Base-by-base conservation (phyloP, 2,329 filamentous ascomycete genomes). In the Mariannaea sp. region DNA sequence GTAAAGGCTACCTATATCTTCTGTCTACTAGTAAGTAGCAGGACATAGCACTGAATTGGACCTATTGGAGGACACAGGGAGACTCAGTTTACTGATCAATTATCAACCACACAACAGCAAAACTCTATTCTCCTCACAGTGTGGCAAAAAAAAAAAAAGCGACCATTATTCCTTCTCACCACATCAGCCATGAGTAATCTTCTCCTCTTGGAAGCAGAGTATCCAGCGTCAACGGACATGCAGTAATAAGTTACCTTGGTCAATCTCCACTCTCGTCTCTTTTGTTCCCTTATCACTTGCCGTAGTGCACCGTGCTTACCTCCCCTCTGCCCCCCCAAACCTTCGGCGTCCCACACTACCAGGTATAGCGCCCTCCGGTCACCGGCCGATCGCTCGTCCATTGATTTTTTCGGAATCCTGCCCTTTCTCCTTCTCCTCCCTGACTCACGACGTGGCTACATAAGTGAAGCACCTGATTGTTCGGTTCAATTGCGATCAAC, bases 361-460 rank as follows among this genome's bases (percentile, higher is more conserved):
- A 30, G 40, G 51, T 50, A 46, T 49, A 41, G 27, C 44, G 30
- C 35, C 58, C 64, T 66, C 64, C 64, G 64, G 60, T 66, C 47
- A 66, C 64, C 64, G 64, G 64, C 64, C 56, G 58, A 40, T 58
- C 50, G 44, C 53, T 51, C 51, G 47, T 47, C 58, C 54, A 61
- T 59, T 61, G 54, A 64, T 61, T 66, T 66, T 66, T 65, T 65
- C 58, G 54, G 41, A 36, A 20, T 40, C 29, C 30, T 43, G 30
- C 27, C 60, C 55, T 53, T 45, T 52, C 47, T 24, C 20, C 54
- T 62, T 52, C 51, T 42, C 57, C 40, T 46, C 43, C 51, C 58
- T 66, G 64, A 66, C 58, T 66, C 64, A 66, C 57, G 56, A 44
- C 49, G 48, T 47, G 47, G 33, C 39, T 49, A 35, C 49, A 56